Evolutionary conservation across 306 rosid genomes (phyloP).

Genomic region (Vigna hirtella): DNA sequence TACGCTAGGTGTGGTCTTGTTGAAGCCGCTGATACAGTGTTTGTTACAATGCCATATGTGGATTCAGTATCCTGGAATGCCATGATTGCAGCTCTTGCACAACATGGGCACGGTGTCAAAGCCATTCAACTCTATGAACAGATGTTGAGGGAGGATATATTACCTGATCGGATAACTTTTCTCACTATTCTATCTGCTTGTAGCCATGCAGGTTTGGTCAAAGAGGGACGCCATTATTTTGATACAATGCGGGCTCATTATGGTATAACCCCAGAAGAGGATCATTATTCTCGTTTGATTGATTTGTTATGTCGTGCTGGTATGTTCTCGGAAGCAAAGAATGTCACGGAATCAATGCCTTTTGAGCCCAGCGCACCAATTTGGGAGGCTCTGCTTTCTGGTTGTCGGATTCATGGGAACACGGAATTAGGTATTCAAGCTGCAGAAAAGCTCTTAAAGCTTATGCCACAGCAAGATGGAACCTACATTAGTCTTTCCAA

Average conservation of each 20-base stretch:
- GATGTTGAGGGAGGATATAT: conserved; percentile 61
- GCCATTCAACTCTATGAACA: conserved; percentile 57
- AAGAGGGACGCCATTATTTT: conserved; percentile 54
- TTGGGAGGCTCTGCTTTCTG: conserved; percentile 68
- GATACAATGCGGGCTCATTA: conserved; percentile 49
- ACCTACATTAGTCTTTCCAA: conserved; percentile 57
- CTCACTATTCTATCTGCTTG: conserved; percentile 67
- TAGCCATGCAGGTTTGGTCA: conserved; percentile 61
- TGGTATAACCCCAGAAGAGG: conserved; percentile 58
- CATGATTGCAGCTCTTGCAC: conserved; percentile 69
- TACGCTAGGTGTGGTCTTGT: conserved; percentile 63
- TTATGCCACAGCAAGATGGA: conserved; percentile 58
- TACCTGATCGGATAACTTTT: conserved; percentile 60
- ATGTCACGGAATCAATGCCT: conserved; percentile 56
- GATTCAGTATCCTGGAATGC: conserved; percentile 70
- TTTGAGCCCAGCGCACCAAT: conserved; percentile 54
- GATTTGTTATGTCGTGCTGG: conserved; percentile 63
- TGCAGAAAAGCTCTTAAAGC: conserved; percentile 55
- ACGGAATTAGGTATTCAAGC: conserved; percentile 56
- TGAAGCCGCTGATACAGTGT: conserved; percentile 55
- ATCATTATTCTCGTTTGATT: conserved; percentile 62
- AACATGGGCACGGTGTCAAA: conserved; percentile 55
- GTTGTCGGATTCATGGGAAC: conserved; percentile 61
- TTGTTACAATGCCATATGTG: conserved; percentile 61
- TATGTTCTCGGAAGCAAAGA: conserved; percentile 55